Percentiles rank a stretch among this genome's conserved stretches.
phyloP scores from a whole-genome alignment of 1,139 yeast species.

The Kazachstania sp. region DNA sequence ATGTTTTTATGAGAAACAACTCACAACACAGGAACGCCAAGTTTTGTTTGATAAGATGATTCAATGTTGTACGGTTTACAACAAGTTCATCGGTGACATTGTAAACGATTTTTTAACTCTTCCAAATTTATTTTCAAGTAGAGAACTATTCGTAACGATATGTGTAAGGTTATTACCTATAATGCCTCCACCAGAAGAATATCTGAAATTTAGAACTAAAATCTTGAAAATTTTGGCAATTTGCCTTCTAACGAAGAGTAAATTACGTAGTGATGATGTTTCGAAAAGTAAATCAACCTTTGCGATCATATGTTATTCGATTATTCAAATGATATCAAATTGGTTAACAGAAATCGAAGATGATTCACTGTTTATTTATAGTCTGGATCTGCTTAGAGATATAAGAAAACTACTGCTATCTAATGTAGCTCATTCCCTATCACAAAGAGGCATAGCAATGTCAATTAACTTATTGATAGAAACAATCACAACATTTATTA shows the following conservation, averaged over 20 bases:
- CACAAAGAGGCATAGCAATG: conserved; percentile 12
- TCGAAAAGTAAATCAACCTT: conserved; percentile 5
- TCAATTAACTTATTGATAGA: conserved; percentile 8
- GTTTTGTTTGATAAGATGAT: conserved; percentile 7
- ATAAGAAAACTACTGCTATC: conserved; percentile 11
- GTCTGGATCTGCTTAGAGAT: conserved; percentile 11
- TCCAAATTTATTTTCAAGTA: conserved; percentile 11
- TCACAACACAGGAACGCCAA: conserved; percentile 2
- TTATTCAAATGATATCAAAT: conserved; percentile 10
- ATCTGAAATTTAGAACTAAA: conserved; percentile 4
- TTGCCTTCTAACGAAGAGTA: conserved; percentile 11
- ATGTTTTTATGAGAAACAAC: conserved; percentile 10
- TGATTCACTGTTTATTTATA: conserved; percentile 1
- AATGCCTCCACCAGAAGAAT: conserved; percentile 3
- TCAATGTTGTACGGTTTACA: conserved; percentile 10
- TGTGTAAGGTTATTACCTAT: conserved; percentile 9
- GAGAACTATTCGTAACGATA: conserved; percentile 8
- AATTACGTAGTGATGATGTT: neutral
- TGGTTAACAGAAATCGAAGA: conserved; percentile 7
- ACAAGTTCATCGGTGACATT: conserved; percentile 5
- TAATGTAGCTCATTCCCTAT: conserved; percentile 8
- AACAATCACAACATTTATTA: conserved; percentile 5
- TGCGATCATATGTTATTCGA: conserved; percentile 7
- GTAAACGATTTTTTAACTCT: conserved; percentile 11
- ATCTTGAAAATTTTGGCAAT: conserved; percentile 12